Evolutionary conservation across 2,329 filamentous ascomycete genomes (phyloP), one percentile per base, ranked within the genome.

Genomic region (Helicocarpus griseus): DNA sequence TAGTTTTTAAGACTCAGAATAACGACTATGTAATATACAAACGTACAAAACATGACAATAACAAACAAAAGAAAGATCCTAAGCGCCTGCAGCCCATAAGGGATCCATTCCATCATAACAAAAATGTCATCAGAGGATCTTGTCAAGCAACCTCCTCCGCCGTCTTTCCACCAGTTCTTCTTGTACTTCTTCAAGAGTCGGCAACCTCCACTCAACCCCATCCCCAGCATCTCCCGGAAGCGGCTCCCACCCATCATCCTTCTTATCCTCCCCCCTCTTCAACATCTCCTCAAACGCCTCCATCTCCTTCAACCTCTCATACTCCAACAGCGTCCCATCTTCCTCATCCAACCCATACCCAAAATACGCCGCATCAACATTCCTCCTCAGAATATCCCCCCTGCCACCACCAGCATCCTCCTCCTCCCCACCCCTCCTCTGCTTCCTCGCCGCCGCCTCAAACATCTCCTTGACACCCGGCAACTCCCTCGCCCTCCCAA

Each of bases 391-490:
- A 48, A 72, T 69, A 31, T 67, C 66, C 33, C 62, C 65, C 22
- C 66, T 62, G 31, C 58, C 60, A 60, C 62, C 29, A 65, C 66
- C 64, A 54, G 84, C 73, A 60, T 89, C 65, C 60, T 89, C 86
- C 48, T 82, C 81, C 60, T 86, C 77, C 54, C 79, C 78, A 63
- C 88, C 85, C 7, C 81, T 69, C 2, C 82, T 79, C 62, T 83
- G 84, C 54, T 76, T 77, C 57, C 76, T 73, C 47, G 77, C 77
- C 0, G 87, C 86, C 0, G 86, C 85, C 62, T 95, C 90, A 64
- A 96, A 95, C 66, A 98, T 75, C 73, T 98, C 93, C 69, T 96
- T 96, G 5, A 98, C 93, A 48, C 93, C 93, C 0, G 93, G 93
- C 31, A 98, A 69, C 58, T 97, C 93, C 63, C 79, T 81, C 48